Evolutionary conservation across 306 rosid genomes (phyloP), one percentile per base, ranked within the genome.

Genomic region (Abrus pulchellus): DNA sequence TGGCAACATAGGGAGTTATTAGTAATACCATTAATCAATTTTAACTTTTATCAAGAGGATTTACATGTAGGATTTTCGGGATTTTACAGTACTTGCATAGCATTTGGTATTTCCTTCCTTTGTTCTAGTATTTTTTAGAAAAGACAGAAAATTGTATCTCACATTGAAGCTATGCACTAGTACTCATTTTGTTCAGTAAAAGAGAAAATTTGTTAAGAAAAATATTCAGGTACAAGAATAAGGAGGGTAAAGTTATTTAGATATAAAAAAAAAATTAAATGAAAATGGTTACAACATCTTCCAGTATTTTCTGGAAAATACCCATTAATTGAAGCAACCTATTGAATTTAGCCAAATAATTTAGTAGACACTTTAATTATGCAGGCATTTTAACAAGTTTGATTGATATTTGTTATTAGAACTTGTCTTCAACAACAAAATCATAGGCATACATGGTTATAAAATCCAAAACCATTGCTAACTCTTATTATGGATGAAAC

Each of bases 351-450:
- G 64, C 63, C 47, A 63, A 60, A 32, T 61, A 11, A n/a, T 75
- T 76, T 59, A 32, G 14, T 55, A 83, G 47, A 54, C 32, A 61
- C 40, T 69, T 50, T 40, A 83, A 77, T 48, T 72, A 27, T 13
- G 76, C 57, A 8, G 44, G 64, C 3, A 2, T 45, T 77, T 12
- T 45, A 11, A 61, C 20, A 27, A 83, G 54, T 43, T 45, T n/a
- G 43, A 28, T 68, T 28, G 45, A 54, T 9, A 0, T 57, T 74
- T 67, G 20, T 52, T 9, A 43, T 36, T 65, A 76, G 49, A 63
- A 61, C 74, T 74, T 49, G 50, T 74, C 70, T 55, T 81, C 54
- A 55, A 74, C 55, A 34, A n/a, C 14, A 50, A 50, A 47, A 54
- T 44, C 56, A 75, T 10, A 77, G 60, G 30, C 8, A 47, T 48